Evolutionary conservation across 2,329 filamentous ascomycete species (phyloP).

Genomic region (Penicillium sp.): DNA sequence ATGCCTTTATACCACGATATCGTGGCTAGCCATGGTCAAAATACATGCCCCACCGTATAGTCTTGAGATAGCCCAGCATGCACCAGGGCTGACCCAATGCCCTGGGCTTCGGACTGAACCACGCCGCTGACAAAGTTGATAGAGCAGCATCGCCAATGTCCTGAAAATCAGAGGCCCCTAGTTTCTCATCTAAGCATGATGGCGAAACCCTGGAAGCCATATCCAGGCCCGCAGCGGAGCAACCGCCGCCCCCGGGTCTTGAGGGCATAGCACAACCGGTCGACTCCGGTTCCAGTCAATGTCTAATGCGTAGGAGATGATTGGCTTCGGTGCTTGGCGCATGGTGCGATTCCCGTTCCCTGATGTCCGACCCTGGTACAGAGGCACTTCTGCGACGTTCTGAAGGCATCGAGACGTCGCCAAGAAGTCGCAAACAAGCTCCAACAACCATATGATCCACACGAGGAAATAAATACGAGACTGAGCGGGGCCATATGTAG

Average conservation of each 20-base stretch:
- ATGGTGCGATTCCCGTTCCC: background rate
- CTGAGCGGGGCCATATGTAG: background rate
- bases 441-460: background rate
- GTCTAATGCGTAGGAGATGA: background rate
- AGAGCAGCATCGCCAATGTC: background rate
- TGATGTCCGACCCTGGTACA: background rate
- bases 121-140: background rate
- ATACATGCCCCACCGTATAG: background rate
- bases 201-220: background rate
- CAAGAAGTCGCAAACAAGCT: constrained; percentile 1
- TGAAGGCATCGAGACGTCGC: background rate
- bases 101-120: background rate
- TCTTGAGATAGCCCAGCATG: no score
- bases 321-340: constrained; percentile 4
- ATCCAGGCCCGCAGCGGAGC: constrained; percentile 9
- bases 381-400: background rate
- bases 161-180: constrained; percentile 9
- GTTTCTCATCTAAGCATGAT: constrained; percentile 14
- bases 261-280: background rate
- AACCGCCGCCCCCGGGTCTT: background rate
- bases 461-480: constrained; percentile 3
- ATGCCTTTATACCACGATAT: background rate
- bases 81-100: background rate
- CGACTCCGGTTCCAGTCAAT: background rate
- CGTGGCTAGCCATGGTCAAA: background rate